Conservation (phyloP, 2,329 filamentous ascomycete genomes). For the Mariannaea sp. region DNA sequence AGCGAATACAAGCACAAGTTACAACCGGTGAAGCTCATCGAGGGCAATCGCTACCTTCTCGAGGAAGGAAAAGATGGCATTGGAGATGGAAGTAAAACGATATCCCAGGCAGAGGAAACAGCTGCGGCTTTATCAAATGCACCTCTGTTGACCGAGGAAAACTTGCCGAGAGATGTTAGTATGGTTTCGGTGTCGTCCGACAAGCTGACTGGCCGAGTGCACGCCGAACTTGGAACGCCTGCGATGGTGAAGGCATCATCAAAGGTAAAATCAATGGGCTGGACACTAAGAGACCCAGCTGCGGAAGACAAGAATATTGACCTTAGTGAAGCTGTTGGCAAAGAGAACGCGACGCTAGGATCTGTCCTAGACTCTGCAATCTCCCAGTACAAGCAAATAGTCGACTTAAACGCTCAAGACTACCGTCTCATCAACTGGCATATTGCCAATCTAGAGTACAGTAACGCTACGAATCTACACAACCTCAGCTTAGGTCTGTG, state of each 20-base stretch:
- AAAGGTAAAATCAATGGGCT: constrained; percentile 81
- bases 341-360: constrained; percentile 75
- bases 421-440: constrained; percentile 96
- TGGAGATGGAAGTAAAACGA: constrained; percentile 71
- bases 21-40: constrained; percentile 70
- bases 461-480: constrained; percentile 87
- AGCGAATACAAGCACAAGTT: constrained; percentile 87
- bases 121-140: constrained; percentile 63
- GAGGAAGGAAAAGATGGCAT: constrained; percentile 80
- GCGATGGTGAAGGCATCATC: constrained; percentile 74
- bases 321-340: constrained; percentile 67
- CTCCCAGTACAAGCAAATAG: constrained; percentile 79
- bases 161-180: constrained; percentile 57
- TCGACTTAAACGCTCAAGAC: constrained; percentile 84
- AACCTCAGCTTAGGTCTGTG: constrained; percentile 87
- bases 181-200: constrained; percentile 68
- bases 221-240: constrained; percentile 71
- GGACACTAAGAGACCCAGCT: constrained; percentile 70
- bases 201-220: constrained; percentile 72
- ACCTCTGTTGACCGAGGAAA: constrained; percentile 58
- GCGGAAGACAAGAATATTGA: constrained; percentile 70
- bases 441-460: constrained; percentile 96
- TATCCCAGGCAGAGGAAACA: constrained; percentile 73
- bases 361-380: constrained; percentile 94
- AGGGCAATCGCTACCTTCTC: constrained; percentile 82